Base-by-base conservation (phyloP, 2,329 filamentous ascomycete genomes). In the Ampelomyces quisqualis region DNA sequence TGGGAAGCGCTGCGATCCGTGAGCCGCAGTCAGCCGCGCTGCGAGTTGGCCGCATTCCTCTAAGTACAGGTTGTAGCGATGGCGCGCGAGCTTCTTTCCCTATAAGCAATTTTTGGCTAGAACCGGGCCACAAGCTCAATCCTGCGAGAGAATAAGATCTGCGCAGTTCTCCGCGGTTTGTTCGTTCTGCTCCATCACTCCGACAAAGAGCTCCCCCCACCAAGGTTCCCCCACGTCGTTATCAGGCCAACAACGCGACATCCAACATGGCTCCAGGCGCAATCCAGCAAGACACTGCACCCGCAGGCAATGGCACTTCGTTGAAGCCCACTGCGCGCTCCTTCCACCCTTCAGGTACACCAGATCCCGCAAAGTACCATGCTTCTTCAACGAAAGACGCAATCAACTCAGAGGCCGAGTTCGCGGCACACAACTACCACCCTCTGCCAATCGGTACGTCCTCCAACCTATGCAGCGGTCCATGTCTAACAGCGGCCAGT, bases 361-460 rank as follows among this genome's bases (percentile, higher is more conserved):
- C 64, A 24, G 59, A 64, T 39, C 64, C 71, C 22, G 70, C 76
- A 23, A 70, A 65, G 45, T 82, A 81, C 74, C 93, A 96, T 73
- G 79, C 89, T 40, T 69, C 86, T 14, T 90, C 91, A 18, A 90
- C 90, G 29, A 74, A 83, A 43, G 77, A 79, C 57, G 91, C 93
- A 58, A 94, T 96, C 68, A 74, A 82, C 38, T 75, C 83, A 38
- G 93, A 98, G 74, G 77, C 88, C 62, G 77, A 87, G 66, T 91
- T 81, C 70, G 93, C 93, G 34, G 93, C 93, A 34, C 93, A 98
- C 81, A 98, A 98, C 77, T 98, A 98, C 78, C 90, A 97, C 72
- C 93, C 93, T 11, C 81, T 98, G 2, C 93, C 93, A 27, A 84
- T 98, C 45, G 93, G 65, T 67, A 59, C 30, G 60, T 36, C 32